Percentiles rank a stretch among this genome's conserved stretches.
Conservation (phyloP, 1,284 basidiomycete genomes). For the Trichosporon sp. region DNA sequence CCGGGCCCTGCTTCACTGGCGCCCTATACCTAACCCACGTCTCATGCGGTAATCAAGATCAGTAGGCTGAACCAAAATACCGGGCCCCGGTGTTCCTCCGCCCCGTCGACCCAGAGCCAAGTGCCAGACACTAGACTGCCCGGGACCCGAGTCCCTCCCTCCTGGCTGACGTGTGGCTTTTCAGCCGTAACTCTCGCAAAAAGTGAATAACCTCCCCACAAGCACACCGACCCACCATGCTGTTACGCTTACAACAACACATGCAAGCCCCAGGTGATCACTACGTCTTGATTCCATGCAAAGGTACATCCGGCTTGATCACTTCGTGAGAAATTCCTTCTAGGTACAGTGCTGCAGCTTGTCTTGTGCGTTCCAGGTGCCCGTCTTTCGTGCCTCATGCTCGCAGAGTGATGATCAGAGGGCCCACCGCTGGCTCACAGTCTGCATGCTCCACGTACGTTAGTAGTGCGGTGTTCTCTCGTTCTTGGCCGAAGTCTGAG, state of each 20-base stretch:
- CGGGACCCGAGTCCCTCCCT: too few relatives aligned
- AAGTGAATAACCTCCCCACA: slow-evolving; percentile 5
- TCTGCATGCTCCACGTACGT: too few relatives aligned
- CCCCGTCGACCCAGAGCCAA: not conserved
- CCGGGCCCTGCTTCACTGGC: not conserved
- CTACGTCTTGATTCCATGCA: not conserved
- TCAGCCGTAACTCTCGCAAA: not conserved
- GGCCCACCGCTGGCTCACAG: too few relatives aligned
- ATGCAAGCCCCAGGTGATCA: not conserved
- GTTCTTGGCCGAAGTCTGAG: not conserved
- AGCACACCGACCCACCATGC: not conserved
- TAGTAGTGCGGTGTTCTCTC: not conserved
- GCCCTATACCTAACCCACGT: not conserved
- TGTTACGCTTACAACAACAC: not conserved
- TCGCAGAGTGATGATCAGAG: not conserved
- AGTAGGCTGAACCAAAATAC: slow-evolving; percentile 8
- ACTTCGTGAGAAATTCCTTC: not conserved
- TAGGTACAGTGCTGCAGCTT: not conserved
- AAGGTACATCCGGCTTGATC: not conserved
- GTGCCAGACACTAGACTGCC: not conserved
- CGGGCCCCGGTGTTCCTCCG: not conserved
- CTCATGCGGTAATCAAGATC: not conserved
- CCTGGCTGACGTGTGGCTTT: not conserved
- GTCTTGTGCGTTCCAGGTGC: not conserved
- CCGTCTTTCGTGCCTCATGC: not conserved